Percentiles rank a stretch among this genome's conserved stretches.
These are phyloP conservation scores for Tetradesmus lagerheimii DNA, from an alignment of 139 green algal species.

Conservation along the genomic window DNA sequence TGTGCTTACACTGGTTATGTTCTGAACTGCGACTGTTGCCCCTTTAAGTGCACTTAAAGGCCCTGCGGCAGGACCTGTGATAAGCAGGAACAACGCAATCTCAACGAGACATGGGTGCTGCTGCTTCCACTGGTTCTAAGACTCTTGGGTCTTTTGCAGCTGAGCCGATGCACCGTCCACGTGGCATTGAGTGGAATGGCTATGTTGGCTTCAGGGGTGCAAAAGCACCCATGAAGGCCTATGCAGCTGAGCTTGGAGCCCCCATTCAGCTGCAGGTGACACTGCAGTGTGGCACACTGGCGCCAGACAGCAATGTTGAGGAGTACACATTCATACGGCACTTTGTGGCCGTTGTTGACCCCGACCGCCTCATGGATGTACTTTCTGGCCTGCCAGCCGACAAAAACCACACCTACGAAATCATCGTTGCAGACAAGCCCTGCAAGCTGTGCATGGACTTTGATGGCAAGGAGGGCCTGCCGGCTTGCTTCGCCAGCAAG, in stretches of 20 bases:
- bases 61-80: too few species aligned
- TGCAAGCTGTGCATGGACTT: constrained; percentile 33
- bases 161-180: too few species aligned
- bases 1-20: too few species aligned
- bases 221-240: background rate
- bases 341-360: background rate
- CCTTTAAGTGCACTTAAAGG: too few species aligned
- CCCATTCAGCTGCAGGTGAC: background rate
- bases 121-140: too few species aligned
- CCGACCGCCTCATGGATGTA: background rate
- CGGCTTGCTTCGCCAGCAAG: background rate
- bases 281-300: background rate
- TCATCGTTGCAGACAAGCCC: background rate
- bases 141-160: too few species aligned
- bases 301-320: background rate
- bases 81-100: too few species aligned
- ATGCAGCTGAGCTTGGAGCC: background rate
- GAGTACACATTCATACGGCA: background rate
- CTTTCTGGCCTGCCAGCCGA: background rate
- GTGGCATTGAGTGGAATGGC: background rate
- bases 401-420: constrained; percentile 22
- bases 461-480: background rate
- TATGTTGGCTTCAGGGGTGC: background rate
- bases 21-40: too few species aligned
- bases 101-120: too few species aligned